Base-by-base conservation (phyloP, 208 protist species). In the Leishmania guyanensis region DNA sequence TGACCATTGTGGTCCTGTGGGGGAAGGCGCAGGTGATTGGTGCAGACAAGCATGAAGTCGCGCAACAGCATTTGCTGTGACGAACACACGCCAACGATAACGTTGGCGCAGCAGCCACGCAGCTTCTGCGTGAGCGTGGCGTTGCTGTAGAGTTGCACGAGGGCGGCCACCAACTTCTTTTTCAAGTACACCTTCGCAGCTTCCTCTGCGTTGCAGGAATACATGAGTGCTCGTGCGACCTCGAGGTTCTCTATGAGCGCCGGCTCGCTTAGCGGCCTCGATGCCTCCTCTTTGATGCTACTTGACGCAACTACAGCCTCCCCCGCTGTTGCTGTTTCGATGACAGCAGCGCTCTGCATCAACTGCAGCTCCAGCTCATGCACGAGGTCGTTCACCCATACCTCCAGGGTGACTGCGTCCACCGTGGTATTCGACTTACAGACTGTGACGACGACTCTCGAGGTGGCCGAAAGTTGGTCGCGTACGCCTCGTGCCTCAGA, bases 231-330 rank as follows among this genome's bases (percentile, higher is more conserved):
- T 8, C 83, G 86, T 17, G 89, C 80, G 36, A 89, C 85, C 51
- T 94, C 91, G 14, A 90, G 82, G 46, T 85, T 88, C 22, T 53
- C 83, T 43, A 93, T 64, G 79, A 96, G 87, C 29, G 87, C 78
- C 26, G 90, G 84, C 79, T 96, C 93, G 60, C 82, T 77, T 16
- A 92, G 78, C 9, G 86, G 83, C 81, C 81, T 86, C 77, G 74
- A 82, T 51, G 78, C 68, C 36, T 73, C 72, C 5, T 56, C 68
- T 43, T 77, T 71, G 29, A 53, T 33, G 54, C 78, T 81, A 12
- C 56, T 66, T 10, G 53, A 9, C 0, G 70, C 48, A 4, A 60
- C 48, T 48, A 10, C 69, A 75, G 72, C 39, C 58, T 66, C 6
- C 72, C 53, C 70, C 62, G 12, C 60, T 62, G 50, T 53, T 17